phyloP scores from a whole-genome alignment of 169 alveolate genomes.

The Cryptosporidium sp. region DNA sequence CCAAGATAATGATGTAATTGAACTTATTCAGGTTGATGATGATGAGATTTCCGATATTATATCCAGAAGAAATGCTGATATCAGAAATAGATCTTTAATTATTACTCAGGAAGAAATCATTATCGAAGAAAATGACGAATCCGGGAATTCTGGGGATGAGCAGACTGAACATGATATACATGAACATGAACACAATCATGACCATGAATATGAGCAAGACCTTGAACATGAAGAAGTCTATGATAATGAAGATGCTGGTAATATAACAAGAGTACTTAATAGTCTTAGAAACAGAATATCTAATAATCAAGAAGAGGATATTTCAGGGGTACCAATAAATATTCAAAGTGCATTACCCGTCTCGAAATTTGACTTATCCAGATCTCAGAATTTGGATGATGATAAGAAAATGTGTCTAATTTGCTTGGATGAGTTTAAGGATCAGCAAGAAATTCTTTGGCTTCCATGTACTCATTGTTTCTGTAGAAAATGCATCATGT shows the following conservation, averaged over 20 bases:
- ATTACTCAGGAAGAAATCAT: conserved; percentile 9
- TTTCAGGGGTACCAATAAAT: conserved; percentile 5
- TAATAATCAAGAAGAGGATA: background rate
- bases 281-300: background rate
- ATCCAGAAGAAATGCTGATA: conserved; percentile 23
- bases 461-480: conserved; percentile 81
- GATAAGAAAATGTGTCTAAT: conserved; percentile 77
- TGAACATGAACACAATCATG: background rate
- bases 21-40: conserved; percentile 35
- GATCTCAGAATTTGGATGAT: conserved; percentile 64
- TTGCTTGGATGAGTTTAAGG: conserved; percentile 80
- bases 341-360: conserved; percentile 54
- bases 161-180: background rate
- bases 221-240: background rate
- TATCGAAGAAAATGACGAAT: background rate
- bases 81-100: conserved; percentile 37
- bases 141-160: background rate
- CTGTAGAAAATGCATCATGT: conserved; percentile 79
- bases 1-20: conserved; percentile 19
- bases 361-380: conserved; percentile 22
- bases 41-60: conserved; percentile 2
- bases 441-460: conserved; percentile 77
- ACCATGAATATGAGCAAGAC: background rate
- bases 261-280: background rate
- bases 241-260: background rate